Conservation (phyloP, 805 yeast genomes). For the Kluyveromyces nonfermentans region DNA sequence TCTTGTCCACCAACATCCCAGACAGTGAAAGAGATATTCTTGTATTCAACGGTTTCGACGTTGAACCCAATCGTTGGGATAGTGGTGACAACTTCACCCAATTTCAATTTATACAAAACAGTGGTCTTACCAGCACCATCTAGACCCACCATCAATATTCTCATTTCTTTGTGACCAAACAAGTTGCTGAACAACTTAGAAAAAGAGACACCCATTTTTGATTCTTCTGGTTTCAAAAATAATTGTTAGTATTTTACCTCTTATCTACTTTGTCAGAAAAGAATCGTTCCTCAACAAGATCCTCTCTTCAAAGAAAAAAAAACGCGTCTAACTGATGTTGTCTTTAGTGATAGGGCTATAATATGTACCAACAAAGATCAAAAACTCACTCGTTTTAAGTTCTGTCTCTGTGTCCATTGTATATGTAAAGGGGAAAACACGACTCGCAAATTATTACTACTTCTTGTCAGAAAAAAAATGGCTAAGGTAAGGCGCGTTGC, state of each 20-base stretch:
- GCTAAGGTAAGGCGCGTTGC: not conserved
- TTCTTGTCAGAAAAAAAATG: not conserved
- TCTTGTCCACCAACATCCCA: conserved; percentile 99
- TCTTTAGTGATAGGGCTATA: not conserved
- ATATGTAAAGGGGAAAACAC: not conserved
- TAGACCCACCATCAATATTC: conserved; percentile 95
- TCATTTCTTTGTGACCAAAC: conserved; percentile 96
- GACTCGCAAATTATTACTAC: not conserved
- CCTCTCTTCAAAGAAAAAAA: not conserved
- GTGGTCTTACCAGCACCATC: conserved; percentile 99
- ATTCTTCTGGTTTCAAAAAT: not conserved
- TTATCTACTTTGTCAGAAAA: not conserved
- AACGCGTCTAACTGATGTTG: not conserved
- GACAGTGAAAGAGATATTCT: conserved; percentile 91
- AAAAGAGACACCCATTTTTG: conserved; percentile 84
- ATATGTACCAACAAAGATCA: not conserved
- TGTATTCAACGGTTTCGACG: conserved; percentile 95
- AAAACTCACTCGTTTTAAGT: not conserved
- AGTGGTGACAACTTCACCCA: conserved; percentile 93
- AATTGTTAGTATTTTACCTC: not conserved
- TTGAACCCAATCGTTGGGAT: conserved; percentile 97
- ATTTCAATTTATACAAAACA: conserved; percentile 85
- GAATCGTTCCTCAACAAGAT: not conserved
- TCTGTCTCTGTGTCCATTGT: not conserved
- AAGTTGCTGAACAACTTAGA: conserved; percentile 92